Conservation (phyloP, 495 filamentous ascomycete genomes). For the Lepidopterella palustris region DNA sequence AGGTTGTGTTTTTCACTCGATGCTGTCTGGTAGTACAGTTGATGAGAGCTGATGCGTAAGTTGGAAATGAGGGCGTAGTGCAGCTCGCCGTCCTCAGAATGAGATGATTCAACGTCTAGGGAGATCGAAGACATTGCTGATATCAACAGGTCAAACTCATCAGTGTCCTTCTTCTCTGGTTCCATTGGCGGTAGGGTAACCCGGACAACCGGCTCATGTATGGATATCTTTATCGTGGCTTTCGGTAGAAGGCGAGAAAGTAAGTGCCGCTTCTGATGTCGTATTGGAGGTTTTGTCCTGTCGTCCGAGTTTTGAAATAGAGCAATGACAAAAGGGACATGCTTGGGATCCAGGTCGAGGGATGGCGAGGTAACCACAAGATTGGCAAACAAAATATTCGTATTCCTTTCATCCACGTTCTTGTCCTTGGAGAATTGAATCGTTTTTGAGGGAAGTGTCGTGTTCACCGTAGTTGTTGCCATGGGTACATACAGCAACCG, state of each 20-base stretch:
- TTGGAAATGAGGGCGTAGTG: conserved; percentile 81
- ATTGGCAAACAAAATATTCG: conserved; percentile 94
- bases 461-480: conserved; percentile 92
- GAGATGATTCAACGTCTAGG: conserved; percentile 86
- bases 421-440: conserved; percentile 69
- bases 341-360: conserved; percentile 87
- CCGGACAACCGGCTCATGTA: conserved; percentile 91
- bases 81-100: conserved; percentile 74
- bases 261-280: conserved; percentile 52
- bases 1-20: conserved; percentile 76
- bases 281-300: conserved; percentile 13
- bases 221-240: conserved; percentile 86
- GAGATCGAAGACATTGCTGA: conserved; percentile 89
- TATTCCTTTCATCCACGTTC: conserved; percentile 79
- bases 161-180: conserved; percentile 45
- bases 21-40: conserved; percentile 91
- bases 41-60: conserved; percentile 76
- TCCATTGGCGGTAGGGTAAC: conserved; percentile 75
- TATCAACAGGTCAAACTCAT: conserved; percentile 89
- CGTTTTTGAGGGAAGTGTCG: conserved; percentile 90
- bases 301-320: conserved; percentile 37
- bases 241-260: conserved; percentile 92
- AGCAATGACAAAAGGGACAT: conserved; percentile 79
- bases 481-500: conserved; percentile 92
- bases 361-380: conserved; percentile 94